phyloP scores from a whole-genome alignment of 495 filamentous ascomycete genomes.

The Tetracladium setigerum region DNA sequence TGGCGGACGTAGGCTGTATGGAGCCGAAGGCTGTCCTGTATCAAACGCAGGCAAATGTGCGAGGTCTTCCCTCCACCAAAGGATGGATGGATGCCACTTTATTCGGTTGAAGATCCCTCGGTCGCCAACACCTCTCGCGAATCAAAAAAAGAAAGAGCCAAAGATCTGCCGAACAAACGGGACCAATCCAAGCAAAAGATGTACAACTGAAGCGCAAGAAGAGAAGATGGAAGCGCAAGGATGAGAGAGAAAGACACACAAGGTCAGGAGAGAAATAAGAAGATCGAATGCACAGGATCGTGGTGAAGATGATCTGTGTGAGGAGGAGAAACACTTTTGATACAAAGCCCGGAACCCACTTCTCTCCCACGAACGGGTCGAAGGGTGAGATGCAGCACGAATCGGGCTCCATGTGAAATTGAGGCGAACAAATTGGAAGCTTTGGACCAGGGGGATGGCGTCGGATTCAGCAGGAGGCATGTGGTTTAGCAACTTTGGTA shows the following conservation, averaged over 20 bases:
- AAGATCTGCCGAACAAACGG: too few relatives aligned
- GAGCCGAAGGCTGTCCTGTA: too few relatives aligned
- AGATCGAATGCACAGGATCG: not conserved
- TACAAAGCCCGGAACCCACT: too few relatives aligned
- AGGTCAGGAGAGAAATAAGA: not conserved
- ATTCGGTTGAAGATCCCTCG: too few relatives aligned
- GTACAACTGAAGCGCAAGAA: not conserved
- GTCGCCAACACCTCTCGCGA: too few relatives aligned
- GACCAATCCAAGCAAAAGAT: not conserved
- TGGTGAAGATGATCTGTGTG: not conserved
- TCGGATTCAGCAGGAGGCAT: constrained; percentile 23
- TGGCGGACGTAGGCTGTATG: too few relatives aligned
- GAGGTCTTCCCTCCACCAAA: too few relatives aligned
- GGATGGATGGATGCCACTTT: too few relatives aligned
- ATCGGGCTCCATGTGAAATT: not conserved
- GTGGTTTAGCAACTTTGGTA: not conserved
- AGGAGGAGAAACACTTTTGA: not conserved
- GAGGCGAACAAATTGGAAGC: not conserved
- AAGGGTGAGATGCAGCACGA: not conserved
- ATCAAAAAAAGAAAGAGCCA: too few relatives aligned
- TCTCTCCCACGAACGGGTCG: not conserved
- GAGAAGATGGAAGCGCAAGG: constrained; percentile 2
- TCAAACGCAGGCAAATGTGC: too few relatives aligned
- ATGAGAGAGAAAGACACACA: not conserved
- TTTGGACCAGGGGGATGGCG: not conserved